Base-by-base conservation (phyloP, 2,329 filamentous ascomycete species). In the Diplodia seriata region DNA sequence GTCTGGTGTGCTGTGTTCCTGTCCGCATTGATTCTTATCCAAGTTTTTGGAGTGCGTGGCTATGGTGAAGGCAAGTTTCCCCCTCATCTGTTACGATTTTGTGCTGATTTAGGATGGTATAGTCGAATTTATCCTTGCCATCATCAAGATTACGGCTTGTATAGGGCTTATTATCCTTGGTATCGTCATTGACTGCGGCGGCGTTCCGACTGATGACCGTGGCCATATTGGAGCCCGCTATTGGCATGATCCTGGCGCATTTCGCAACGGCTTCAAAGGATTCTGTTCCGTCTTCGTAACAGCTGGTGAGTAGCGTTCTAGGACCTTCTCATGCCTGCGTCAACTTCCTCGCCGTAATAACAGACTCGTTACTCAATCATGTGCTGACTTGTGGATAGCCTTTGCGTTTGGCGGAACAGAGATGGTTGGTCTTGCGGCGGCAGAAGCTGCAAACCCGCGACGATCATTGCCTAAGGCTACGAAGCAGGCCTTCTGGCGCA, bases 81-180 rank as follows among this genome's bases (percentile, higher is more conserved):
- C 74, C 77, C 55, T 83, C 79, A 70, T 81, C 73, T 4, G 83
- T 80, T 29, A 68, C 83, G 4, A 78, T 83, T 7, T 82, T 79
- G 70, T 84, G 79, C 47, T 29, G 8, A 36, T 8, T 7, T 6
- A 78, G 75, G 75, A 2, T 11, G 2, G 8, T 26, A 4, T 72
- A 79, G 85, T 88, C 70, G 87, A 89, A 73, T 89, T 88, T 69
- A 68, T 85, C 23, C 82, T 89, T 18, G 82, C 82, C 70, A 79
- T 85, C 68, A 81, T 89, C 74, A 89, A 89, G 75, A 82, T 89
- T 70, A 72, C 79, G 12, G 86, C 87, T 51, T 84, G 85, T 72
- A 78, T 85, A 11, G 88, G 87, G 4, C 90, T 90, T 75, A 90
- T 90, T 74, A 83, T 91, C 71, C 78, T 90, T 31, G 87, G 85